Evolutionary conservation across 352 stramenopile genomes (phyloP), one percentile per base, ranked within the genome.

Genomic region (Halophytophthora batemanensis): DNA sequence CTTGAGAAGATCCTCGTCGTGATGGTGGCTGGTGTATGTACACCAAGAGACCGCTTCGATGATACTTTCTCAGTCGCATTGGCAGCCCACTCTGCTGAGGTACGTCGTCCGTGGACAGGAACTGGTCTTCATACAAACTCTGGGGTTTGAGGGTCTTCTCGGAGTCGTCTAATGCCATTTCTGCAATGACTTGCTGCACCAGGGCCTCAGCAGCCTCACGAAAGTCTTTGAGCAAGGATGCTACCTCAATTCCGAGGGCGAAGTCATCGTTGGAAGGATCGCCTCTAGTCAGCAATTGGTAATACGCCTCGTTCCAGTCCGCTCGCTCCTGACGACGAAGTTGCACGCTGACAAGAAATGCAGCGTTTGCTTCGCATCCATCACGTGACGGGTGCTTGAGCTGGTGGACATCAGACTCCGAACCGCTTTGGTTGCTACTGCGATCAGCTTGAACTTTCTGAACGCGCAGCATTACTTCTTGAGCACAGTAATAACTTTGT

Each of bases 81-180:
- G 28, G 14, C 6, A 69, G 15, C 14, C 15, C 19, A 2, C 45
- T 45, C 3, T 63, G 42, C 14, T 56, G 42, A 8, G 45, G 44
- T 31, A 45, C 13, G 28, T 55, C 59, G 45, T 79, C 57, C 7
- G 69, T 82, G 6, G 66, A 59, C 15, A 83, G 56, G 12, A 83
- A 61, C 12, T 72, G 61, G 45, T 77, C 69, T 13, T 45, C 40
- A 1, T 69, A 60, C 14, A 66, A n/a, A 21, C 7, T 43, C 17
- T 62, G 31, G 8, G 60, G 25, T 17, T 10, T 45, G 12, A 74
- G 37, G 0, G 33, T 66, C 18, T 71, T 75, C 2, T 46, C 35
- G n/a, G 43, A 22, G 12, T 60, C 42, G 1, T 64, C 42, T 12
- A 83, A 37, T 2, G 40, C 34, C 12, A 82, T 64, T 18, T 76